Base-by-base conservation (phyloP, 805 yeast genomes). In the Starmerella potacharoeniae region DNA sequence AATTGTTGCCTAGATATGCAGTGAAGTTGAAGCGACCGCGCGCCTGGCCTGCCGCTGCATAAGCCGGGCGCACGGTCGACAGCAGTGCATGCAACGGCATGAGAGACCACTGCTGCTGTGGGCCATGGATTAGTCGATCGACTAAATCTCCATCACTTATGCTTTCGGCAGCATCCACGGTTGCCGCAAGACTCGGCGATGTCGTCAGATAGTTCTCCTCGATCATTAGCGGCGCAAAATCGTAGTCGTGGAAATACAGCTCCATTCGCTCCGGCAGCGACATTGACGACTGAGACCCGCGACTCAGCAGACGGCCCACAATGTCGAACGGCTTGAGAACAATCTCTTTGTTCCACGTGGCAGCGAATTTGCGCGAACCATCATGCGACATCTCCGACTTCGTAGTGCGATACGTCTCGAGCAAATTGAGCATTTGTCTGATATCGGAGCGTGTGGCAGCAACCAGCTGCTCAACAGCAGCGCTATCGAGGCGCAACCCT, bases 51-150 rank as follows among this genome's bases (percentile, higher is more conserved):
- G 86, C 82, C 22, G 88, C 82, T 59, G 75, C 77, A 28, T 30
- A 52, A 0, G 87, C 77, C 0, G 97, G 98, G 49, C 79, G 72
- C 11, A 93, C 87, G 0, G 95, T 79, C 1, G 97, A 90, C 75
- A 85, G 74, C 4, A 88, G 77, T 0, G 89, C 97, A 69, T 88
- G 96, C 64, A 88, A 76, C 6, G 97, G 98, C 74, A 93, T 77
- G 57, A 91, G 75, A 58, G 93, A 81, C 97, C 97, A 90, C 62
- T 86, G 86, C 68, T 91, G 97, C 61, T 90, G 96, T 42, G 91
- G 79, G 45, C 95, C 84, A 65, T 95, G 86, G 55, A 93, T 91
- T 66, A 80, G 76, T 31, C 81, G 74, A 65, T 88, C 96, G 30
- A 90, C 84, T 29, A 84, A 67, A 68, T 93, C 97, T 13, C 89